Conservation (phyloP, 2,329 filamentous ascomycete genomes). For the Pseudopyrenochaeta lycopersici region DNA sequence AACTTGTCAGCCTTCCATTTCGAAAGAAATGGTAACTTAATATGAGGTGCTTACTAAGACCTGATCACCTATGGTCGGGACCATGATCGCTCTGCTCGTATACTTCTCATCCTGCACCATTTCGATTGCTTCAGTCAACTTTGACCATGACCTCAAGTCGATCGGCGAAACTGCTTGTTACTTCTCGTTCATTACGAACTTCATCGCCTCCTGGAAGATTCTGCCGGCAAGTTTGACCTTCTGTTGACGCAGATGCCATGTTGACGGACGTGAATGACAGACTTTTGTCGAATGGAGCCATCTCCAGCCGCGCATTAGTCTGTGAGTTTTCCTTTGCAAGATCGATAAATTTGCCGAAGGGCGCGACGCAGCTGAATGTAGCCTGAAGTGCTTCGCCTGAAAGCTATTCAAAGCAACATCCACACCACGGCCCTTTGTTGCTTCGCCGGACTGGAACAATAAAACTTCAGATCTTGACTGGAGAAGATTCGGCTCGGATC, state of each 20-base stretch:
- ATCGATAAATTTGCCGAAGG: conserved; percentile 30
- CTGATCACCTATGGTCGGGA: background rate
- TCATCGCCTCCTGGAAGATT: conserved; percentile 13
- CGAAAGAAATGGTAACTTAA: background rate
- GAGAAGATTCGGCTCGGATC: conserved; percentile 33
- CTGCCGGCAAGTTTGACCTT: conserved; percentile 7
- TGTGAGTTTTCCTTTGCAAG: conserved; percentile 16
- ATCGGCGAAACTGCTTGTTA: background rate
- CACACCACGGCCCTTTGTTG: conserved; percentile 35
- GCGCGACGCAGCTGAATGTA: conserved; percentile 57
- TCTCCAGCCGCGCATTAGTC: conserved; percentile 19
- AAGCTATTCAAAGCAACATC: conserved; percentile 42
- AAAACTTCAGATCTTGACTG: conserved; percentile 32
- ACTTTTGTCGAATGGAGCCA: conserved; percentile 24
- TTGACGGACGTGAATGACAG: conserved; percentile 20
- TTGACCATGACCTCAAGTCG: conserved; percentile 7
- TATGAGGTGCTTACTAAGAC: conserved; percentile 7
- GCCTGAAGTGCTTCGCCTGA: conserved; percentile 41
- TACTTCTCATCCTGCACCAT: conserved; percentile 19
- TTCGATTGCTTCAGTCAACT: conserved; percentile 18
- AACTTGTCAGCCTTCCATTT: background rate
- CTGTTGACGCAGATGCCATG: conserved; percentile 8
- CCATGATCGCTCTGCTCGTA: conserved; percentile 10
- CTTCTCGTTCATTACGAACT: background rate
- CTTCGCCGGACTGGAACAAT: conserved; percentile 8